Percentiles rank a stretch among this genome's conserved stretches.
These are phyloP conservation scores for Nigrospora oryzae DNA, from an alignment of 2,329 filamentous ascomycete genomes.

Conservation along the genomic window DNA sequence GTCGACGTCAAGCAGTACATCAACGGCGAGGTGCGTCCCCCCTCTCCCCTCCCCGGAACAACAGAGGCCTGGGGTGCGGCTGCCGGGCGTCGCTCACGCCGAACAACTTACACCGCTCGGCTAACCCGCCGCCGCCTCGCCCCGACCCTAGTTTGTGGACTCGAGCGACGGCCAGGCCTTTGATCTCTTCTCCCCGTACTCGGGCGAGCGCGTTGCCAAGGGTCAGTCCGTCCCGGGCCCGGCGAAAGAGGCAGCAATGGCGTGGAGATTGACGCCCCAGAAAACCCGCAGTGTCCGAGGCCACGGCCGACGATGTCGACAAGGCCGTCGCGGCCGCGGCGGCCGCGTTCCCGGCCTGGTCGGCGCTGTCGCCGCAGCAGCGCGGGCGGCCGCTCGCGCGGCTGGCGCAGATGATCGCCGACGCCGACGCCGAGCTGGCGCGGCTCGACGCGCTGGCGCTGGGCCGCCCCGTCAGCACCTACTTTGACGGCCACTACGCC, in stretches of 20 bases:
- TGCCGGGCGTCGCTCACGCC: too few relatives aligned
- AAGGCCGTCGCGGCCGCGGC: slow-evolving; percentile 13
- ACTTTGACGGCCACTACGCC: slow-evolving; percentile 10
- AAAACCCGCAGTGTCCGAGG: slow-evolving; percentile 3
- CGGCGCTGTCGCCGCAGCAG: slow-evolving; percentile 7
- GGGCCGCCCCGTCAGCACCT: slow-evolving; percentile 10
- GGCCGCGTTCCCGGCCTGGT: slow-evolving; percentile 13
- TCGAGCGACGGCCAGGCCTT: slow-evolving; percentile 8
- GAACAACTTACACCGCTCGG: too few relatives aligned
- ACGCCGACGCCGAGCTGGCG: slow-evolving; percentile 8
- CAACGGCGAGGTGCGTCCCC: slow-evolving; percentile 7
- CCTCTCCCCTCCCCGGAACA: neutral
- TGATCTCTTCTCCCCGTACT: slow-evolving; percentile 9
- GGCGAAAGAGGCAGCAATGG: too few relatives aligned
- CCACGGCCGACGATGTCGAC: slow-evolving; percentile 14
- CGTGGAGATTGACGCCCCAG: too few relatives aligned
- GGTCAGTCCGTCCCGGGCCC: neutral
- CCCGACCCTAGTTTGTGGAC: slow-evolving; percentile 5
- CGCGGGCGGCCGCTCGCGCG: slow-evolving; percentile 10
- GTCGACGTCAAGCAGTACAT: slow-evolving; percentile 8
- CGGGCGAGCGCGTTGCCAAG: slow-evolving; percentile 7
- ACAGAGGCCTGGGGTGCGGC: neutral
- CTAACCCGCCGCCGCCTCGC: too few relatives aligned
- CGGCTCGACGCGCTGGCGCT: slow-evolving; percentile 8
- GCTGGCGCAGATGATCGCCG: slow-evolving; percentile 10